Percentiles rank a stretch among this genome's conserved stretches.
phyloP scores from a whole-genome alignment of 2,329 filamentous ascomycete genomes.

The Penicillium sp. region DNA sequence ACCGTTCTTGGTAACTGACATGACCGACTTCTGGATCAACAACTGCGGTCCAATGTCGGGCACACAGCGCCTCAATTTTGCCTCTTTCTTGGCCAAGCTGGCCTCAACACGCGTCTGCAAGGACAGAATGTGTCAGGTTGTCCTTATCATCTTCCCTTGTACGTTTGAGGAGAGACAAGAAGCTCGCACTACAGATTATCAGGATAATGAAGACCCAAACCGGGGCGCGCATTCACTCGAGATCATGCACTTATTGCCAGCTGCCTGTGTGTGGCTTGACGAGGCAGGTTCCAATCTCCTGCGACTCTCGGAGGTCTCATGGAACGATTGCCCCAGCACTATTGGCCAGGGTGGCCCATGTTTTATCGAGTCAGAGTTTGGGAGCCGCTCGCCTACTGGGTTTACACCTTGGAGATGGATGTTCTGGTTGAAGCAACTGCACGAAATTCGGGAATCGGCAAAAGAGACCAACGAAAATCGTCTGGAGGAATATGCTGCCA shows the following conservation, averaged over 20 bases:
- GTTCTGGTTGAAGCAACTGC: conserved; percentile 27
- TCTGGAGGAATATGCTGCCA: conserved; percentile 15
- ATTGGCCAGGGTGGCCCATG: conserved; percentile 14
- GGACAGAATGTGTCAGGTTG: conserved; percentile 21
- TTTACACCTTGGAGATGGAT: conserved; percentile 27
- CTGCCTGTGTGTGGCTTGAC: conserved; percentile 17
- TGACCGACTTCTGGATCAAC: conserved; percentile 21
- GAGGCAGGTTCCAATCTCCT: conserved; percentile 16
- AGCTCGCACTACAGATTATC: conserved; percentile 13
- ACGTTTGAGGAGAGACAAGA: conserved; percentile 13
- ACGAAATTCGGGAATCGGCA: conserved; percentile 22
- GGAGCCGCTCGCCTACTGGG: conserved; percentile 21
- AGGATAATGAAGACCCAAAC: conserved; percentile 15
- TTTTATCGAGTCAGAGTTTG: conserved; percentile 22
- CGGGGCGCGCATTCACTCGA: conserved; percentile 5
- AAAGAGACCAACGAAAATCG: conserved; percentile 15
- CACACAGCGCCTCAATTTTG: conserved; percentile 18
- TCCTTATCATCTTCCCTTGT: conserved; percentile 17
- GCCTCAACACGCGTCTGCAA: conserved; percentile 21
- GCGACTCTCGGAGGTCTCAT: conserved; percentile 19
- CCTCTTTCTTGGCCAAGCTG: conserved; percentile 24
- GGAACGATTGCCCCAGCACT: conserved; percentile 19
- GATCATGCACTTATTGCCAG: conserved; percentile 16
- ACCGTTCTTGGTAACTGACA: conserved; percentile 21
- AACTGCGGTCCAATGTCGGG: conserved; percentile 14